Base-by-base conservation (phyloP, 1,284 basidiomycete genomes). In the Xerocomus nothofagi region DNA sequence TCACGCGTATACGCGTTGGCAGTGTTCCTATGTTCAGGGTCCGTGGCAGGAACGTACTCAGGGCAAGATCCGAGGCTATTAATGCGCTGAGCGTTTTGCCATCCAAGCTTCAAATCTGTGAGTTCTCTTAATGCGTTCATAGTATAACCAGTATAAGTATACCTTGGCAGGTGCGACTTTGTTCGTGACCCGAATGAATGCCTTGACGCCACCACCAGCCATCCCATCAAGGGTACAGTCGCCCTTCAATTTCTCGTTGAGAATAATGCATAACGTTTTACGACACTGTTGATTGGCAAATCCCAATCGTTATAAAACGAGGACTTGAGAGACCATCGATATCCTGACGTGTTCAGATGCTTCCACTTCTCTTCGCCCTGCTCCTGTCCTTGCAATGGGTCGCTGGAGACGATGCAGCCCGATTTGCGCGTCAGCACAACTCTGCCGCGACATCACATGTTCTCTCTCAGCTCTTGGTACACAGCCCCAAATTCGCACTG, bases 401-500 rank as follows among this genome's bases (percentile, higher is more conserved):
- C 30, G 37, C 36, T 15, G 57, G 30, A 6, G 48, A 49, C 1
- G n/a, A 45, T 15, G 10, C 27, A 2, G 20, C 40, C 3, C 40
- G 44, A 11, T 0, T 46, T 10, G 1, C 9, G 6, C 55, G 54
- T 24, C 46, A 53, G 24, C 23, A 39, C 6, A 51, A 49, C 6
- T 18, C 42, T 1, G 45, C 53, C 15, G n/a, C 39, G 14, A 40
- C 45, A 18, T 4, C 47, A 0, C 38, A 43, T 2, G 26, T 44
- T 6, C 44, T 66, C n/a, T 26, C 51, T 2, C 50, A 48, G 26
- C 62, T 63, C 47, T 41, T 66, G 39, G 38, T 39, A 15, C 27
- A 32, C 26, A 40, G 23, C 15, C 27, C 48, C 27, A 61, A 57
- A 40, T 53, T 62, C 27, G 21, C 6, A 17, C 14, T 31, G 43